Evolutionary conservation across 2,329 filamentous ascomycete species (phyloP).

Genomic region (Alternaria sp.): DNA sequence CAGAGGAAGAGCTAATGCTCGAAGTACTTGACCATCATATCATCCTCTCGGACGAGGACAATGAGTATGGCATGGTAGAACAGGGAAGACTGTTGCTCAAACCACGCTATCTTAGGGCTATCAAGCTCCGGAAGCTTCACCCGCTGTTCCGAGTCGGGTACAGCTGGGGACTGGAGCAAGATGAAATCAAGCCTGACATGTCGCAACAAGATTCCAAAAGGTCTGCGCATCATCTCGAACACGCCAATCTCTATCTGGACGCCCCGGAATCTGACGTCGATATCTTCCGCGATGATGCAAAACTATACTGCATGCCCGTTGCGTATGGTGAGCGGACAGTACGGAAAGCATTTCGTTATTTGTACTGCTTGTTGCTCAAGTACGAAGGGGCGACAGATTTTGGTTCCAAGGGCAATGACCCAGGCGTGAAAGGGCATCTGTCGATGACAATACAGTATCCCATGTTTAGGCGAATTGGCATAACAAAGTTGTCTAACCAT

Average conservation of each 20-base stretch:
- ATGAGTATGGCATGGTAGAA: background rate
- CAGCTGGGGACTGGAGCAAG: background rate
- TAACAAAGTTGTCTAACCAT: background rate
- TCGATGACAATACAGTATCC: background rate
- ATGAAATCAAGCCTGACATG: background rate
- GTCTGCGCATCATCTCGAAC: background rate
- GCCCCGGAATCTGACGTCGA: conserved; percentile 6
- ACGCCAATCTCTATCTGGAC: conserved; percentile 1
- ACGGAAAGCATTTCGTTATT: background rate
- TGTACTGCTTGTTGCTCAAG: conserved; percentile 10
- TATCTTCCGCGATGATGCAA: background rate
- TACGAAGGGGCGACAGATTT: background rate
- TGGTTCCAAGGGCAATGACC: background rate
- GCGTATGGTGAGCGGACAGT: conserved; percentile 4
- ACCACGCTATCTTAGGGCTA: background rate
- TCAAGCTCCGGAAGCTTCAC: background rate
- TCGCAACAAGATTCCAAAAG: background rate
- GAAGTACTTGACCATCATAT: background rate
- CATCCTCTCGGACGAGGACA: background rate
- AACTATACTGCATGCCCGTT: conserved; percentile 14
- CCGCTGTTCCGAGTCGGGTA: background rate
- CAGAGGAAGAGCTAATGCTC: background rate
- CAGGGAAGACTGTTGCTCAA: background rate
- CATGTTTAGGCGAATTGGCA: background rate
- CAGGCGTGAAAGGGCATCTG: background rate